These are phyloP conservation scores for Rosa lucieae DNA, from an alignment of 306 rosid genomes.

Conservation along the genomic window DNA sequence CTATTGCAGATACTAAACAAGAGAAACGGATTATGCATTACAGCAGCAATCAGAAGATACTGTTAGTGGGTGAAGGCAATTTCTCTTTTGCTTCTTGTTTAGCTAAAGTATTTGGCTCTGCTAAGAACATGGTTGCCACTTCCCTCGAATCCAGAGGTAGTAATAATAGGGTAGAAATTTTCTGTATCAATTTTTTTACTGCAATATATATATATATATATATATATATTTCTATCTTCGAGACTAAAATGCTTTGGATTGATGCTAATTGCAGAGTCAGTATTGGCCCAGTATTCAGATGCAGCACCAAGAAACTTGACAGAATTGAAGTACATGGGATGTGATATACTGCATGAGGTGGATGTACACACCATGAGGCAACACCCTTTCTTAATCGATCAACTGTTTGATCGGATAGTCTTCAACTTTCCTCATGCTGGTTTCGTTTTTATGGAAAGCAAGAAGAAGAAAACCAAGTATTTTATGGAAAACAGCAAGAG, in stretches of 20 bases:
- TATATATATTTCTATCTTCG: neutral
- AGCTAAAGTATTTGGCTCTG: constrained; percentile 40
- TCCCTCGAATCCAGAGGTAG: constrained; percentile 33
- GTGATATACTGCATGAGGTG: constrained; percentile 34
- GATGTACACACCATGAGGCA: constrained; percentile 26
- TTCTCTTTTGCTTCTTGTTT: constrained; percentile 43
- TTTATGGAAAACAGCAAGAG: neutral
- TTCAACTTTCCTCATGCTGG: constrained; percentile 48
- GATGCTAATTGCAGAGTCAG: neutral
- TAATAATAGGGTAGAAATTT: neutral
- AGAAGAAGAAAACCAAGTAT: neutral
- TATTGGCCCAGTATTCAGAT: neutral
- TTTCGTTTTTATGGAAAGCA: neutral
- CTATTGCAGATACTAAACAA: neutral
- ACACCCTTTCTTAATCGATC: neutral
- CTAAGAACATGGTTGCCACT: constrained; percentile 41
- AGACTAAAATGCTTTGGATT: neutral
- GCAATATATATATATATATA: too few relatives aligned
- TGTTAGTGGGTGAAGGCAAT: constrained; percentile 48
- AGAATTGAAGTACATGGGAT: constrained; percentile 28
- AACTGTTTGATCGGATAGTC: constrained; percentile 16
- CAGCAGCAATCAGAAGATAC: constrained; percentile 28
- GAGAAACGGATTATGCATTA: constrained; percentile 28
- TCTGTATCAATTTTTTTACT: neutral
- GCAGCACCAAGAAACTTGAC: constrained; percentile 8